A percentile compares a stretch with the other conserved stretches of the same genome.
Conservation (phyloP, 2,329 filamentous ascomycete genomes). For the Periconia digitata region DNA sequence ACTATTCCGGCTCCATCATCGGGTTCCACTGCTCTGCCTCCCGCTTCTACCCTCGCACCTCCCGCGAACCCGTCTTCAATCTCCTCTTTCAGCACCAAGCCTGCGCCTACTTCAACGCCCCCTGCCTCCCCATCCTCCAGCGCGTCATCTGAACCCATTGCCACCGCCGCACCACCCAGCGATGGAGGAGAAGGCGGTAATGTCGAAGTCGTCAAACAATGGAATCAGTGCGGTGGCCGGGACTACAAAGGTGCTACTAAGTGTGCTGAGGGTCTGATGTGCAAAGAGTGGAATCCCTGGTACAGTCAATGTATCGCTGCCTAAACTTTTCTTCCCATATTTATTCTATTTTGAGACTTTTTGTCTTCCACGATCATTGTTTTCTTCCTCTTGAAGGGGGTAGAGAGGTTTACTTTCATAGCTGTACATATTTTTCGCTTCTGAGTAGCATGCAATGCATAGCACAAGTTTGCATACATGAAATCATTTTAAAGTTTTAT, state of each 20-base stretch:
- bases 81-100: not conserved
- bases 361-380: no score
- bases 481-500: no score
- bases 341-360: not conserved
- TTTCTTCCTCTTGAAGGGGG: no score
- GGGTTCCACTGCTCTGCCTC: no score
- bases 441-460: no score
- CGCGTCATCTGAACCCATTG: not conserved
- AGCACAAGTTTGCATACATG: no score
- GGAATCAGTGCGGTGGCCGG: constrained; percentile 3
- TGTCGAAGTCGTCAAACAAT: not conserved
- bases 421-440: no score
- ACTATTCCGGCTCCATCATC: not conserved
- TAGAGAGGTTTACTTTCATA: no score
- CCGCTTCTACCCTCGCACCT: no score
- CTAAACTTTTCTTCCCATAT: not conserved
- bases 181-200: no score
- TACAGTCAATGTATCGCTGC: constrained; percentile 2
- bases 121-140: not conserved
- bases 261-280: not conserved
- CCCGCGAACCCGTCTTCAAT: no score
- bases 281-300: constrained; percentile 2
- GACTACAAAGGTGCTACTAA: not conserved
- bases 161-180: not conserved
- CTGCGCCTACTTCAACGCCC: not conserved